Conservation (phyloP, 495 filamentous ascomycete genomes). For the Penicillium simplicissimum region DNA sequence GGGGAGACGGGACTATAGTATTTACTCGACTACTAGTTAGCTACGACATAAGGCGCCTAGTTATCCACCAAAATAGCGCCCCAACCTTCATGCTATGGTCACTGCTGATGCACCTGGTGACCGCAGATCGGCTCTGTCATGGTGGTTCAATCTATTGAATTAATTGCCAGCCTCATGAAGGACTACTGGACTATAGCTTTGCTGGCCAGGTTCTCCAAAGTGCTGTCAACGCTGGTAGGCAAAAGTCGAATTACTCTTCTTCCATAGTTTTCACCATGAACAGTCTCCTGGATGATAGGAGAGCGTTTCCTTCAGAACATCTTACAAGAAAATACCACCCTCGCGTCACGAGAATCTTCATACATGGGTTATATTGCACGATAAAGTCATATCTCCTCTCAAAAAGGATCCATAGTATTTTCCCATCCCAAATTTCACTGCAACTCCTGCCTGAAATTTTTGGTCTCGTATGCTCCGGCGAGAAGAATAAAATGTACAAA, state of each 20-base stretch:
- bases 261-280: not conserved
- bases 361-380: not conserved
- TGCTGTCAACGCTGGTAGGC: too few species aligned
- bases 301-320: not conserved
- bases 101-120: not conserved
- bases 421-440: not conserved
- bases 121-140: not conserved
- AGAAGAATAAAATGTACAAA: conserved; percentile 5
- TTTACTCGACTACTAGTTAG: not conserved
- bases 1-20: not conserved
- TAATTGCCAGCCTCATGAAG: not conserved
- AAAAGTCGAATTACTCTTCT: too few species aligned
- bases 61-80: too few species aligned
- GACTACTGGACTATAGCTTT: not conserved
- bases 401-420: not conserved
- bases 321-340: not conserved
- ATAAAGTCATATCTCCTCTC: not conserved
- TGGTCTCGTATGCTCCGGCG: not conserved
- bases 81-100: not conserved
- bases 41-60: too few species aligned
- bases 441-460: not conserved
- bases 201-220: not conserved
- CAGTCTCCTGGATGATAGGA: not conserved
- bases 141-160: not conserved
- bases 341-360: not conserved